Evolutionary conservation across 805 yeast species (phyloP), one percentile per base, ranked within the genome.

Genomic region (Wickerhamomyces silvicola): DNA sequence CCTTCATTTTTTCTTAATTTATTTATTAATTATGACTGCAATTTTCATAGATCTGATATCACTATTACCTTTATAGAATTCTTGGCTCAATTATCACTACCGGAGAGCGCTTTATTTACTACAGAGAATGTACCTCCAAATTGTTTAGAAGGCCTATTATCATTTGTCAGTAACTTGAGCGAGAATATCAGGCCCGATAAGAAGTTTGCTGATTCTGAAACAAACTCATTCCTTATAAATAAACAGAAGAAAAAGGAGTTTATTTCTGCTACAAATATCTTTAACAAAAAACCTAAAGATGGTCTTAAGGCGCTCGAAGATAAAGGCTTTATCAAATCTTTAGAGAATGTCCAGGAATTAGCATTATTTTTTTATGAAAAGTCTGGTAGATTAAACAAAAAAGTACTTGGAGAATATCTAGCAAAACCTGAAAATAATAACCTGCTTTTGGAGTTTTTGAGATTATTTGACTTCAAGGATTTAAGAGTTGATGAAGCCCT

Each of bases 401-500:
- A 83, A 44, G 76, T 79, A 2, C 66, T 92, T 20, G 99, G 99
- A 26, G 94, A 86, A 50, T 75, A 69, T 41, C 63, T 92, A 24
- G 86, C 95, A 11, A 85, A 86, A 50, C 82, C 94, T 0, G 60
- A 68, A 3, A 85, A 81, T 47, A 55, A 59, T 7, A 68, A 68
- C 2, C 58, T 88, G 6, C 62, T 90, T 42, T 65, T 65, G 30
- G 63, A 70, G 29, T 92, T 86, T 50, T 72, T 90, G 42, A 62
- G 64, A 2, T 56, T 76, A 33, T 81, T 90, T 53, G 90, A 88
- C 36, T 88, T 88, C 52, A 62, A 66, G 22, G 81, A 74, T 13
- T 63, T 82, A 45, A 68, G 98, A 49, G 90, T 94, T 3, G 99
- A 92, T 56, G 97, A 90, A 57, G 96, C 96, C 0, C 64, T 92